phyloP scores from a whole-genome alignment of 257 asterid species.

The Solanum sitiens region DNA sequence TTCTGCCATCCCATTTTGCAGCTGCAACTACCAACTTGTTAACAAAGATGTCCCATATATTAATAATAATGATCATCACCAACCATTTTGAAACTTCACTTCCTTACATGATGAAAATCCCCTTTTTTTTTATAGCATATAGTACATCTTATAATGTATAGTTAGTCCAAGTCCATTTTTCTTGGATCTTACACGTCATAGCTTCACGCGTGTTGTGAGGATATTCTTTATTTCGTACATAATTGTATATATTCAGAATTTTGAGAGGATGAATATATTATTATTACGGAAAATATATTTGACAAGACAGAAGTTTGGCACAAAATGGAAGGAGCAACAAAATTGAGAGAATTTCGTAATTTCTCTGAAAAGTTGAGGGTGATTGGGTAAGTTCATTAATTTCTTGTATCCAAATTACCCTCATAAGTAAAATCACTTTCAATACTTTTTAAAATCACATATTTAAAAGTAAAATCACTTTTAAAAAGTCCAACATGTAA shows the following conservation, averaged over 20 bases:
- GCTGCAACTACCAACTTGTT: background rate
- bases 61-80: background rate
- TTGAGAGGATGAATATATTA: background rate
- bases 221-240: background rate
- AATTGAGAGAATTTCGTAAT: too few relatives aligned
- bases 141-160: background rate
- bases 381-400: too few relatives aligned
- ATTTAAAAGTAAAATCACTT: too few relatives aligned
- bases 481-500: too few relatives aligned
- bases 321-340: too few relatives aligned
- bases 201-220: background rate
- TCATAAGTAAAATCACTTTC: too few relatives aligned
- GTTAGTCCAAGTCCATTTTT: background rate
- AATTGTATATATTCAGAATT: background rate
- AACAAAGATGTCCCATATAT: background rate
- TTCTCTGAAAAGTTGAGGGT: too few relatives aligned
- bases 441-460: too few relatives aligned
- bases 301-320: too few relatives aligned
- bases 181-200: background rate
- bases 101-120: background rate
- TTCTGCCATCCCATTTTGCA: background rate
- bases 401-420: too few relatives aligned
- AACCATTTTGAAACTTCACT: background rate
- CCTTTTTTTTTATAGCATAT: background rate
- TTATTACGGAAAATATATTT: too few relatives aligned